Conservation (phyloP, 148 eudicot species). For the Rhododendron ovatum region DNA sequence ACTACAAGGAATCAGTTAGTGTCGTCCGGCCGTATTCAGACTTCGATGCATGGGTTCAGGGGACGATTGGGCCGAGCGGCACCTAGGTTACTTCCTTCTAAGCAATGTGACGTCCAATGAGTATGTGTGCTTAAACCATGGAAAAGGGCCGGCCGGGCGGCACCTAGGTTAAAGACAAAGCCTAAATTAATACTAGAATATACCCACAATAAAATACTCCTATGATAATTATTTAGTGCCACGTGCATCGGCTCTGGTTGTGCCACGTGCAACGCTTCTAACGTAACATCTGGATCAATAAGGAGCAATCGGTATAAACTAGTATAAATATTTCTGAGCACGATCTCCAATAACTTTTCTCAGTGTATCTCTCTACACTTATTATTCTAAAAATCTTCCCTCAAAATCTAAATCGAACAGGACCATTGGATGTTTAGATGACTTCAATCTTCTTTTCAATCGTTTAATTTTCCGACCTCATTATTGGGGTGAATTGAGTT, state of each 20-base stretch:
- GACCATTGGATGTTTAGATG: no score
- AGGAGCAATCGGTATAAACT: no score
- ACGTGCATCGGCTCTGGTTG: constrained; percentile 27
- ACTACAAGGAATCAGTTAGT: no score
- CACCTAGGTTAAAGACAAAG: constrained; percentile 31
- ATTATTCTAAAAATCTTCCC: no score
- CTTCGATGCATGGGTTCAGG: no score
- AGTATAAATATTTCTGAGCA: no score
- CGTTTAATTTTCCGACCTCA: no score
- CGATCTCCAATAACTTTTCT: no score
- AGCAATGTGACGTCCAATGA: background rate
- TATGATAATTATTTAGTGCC: constrained; percentile 7
- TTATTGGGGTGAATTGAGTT: background rate
- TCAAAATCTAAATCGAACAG: no score
- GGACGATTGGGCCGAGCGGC: background rate
- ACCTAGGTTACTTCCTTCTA: background rate
- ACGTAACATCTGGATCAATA: constrained; percentile 4
- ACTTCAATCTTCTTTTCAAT: background rate
- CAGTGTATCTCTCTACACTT: no score
- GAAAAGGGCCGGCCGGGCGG: constrained; percentile 31
- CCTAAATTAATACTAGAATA: background rate
- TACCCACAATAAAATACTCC: no score
- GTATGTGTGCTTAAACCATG: constrained; percentile 13
- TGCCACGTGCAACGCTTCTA: constrained; percentile 43
- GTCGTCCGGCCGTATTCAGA: no score